Evolutionary conservation across 768 basidiomycete species (phyloP).

Genomic region (Suillus hirtellus): DNA sequence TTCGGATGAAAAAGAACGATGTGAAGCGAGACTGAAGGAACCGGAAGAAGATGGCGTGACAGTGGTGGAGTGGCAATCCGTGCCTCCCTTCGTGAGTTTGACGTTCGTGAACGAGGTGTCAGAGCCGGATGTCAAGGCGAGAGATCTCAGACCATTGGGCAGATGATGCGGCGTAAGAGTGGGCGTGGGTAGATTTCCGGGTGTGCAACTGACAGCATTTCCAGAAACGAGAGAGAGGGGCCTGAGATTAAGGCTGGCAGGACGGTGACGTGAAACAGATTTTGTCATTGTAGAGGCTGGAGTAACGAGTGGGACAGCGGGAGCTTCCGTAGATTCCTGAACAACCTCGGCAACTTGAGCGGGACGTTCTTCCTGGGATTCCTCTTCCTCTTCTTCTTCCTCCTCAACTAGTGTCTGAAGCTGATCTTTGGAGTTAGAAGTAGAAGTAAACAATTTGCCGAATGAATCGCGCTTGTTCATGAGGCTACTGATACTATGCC

Average conservation of each 20-base stretch:
- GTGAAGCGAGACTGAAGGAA: slow-evolving; percentile 11
- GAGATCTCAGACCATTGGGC: slow-evolving; percentile 47
- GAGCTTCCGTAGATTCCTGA: slow-evolving; percentile 17
- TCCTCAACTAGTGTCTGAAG: slow-evolving; percentile 81
- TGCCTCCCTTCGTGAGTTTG: slow-evolving; percentile 5
- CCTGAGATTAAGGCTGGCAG: slow-evolving; percentile 65
- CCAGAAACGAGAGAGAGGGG: slow-evolving; percentile 71
- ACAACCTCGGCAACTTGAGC: slow-evolving; percentile 23
- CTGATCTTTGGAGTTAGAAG: slow-evolving; percentile 71
- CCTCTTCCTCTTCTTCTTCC: slow-evolving; percentile 70
- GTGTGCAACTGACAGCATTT: slow-evolving; percentile 37
- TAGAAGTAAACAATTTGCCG: slow-evolving; percentile 60
- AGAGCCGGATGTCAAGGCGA: slow-evolving; percentile 44
- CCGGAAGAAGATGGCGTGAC: slow-evolving; percentile 17
- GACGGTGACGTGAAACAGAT: slow-evolving; percentile 54
- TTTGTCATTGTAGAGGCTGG: slow-evolving; percentile 39
- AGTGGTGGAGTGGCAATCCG: slow-evolving; percentile 9
- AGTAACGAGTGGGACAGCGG: slow-evolving; percentile 28
- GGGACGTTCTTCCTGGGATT: slow-evolving; percentile 9
- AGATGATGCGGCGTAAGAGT: slow-evolving; percentile 52
- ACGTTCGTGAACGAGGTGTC: slow-evolving; percentile 29
- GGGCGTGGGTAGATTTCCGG: slow-evolving; percentile 51
- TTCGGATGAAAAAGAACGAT: slow-evolving; percentile 26
- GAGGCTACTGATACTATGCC: slow-evolving; percentile 44
- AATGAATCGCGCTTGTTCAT: slow-evolving; percentile 80